These are phyloP conservation scores for Conticribra guillardii DNA, from an alignment of 108 stramenopile genomes.

Conservation along the genomic window DNA sequence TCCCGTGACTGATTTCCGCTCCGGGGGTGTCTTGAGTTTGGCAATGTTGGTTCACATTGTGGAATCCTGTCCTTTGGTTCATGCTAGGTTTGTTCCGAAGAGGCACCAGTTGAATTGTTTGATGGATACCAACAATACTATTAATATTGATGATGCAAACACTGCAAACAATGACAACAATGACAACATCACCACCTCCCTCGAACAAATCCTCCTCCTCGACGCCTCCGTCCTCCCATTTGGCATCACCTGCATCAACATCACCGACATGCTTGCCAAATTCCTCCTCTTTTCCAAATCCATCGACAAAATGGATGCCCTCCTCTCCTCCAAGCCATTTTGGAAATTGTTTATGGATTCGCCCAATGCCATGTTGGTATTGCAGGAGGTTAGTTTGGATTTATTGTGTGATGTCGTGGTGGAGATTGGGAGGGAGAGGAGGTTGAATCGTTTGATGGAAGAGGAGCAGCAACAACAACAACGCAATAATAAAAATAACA, in stretches of 20 bases:
- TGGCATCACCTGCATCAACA: conserved; percentile 88
- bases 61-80: conserved; percentile 54
- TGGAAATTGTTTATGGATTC: conserved; percentile 89
- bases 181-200: conserved; percentile 5
- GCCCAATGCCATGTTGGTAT: conserved; percentile 78
- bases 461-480: background rate
- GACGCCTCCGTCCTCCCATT: conserved; percentile 83
- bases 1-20: conserved; percentile 90
- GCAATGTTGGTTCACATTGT: conserved; percentile 87
- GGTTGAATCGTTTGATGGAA: conserved; percentile 14
- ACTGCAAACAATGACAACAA: background rate
- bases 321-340: conserved; percentile 84
- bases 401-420: conserved; percentile 83
- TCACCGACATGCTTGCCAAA: conserved; percentile 90
- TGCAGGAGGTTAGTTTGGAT: conserved; percentile 79
- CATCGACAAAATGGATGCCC: conserved; percentile 88
- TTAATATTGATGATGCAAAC: background rate
- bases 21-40: conserved; percentile 80
- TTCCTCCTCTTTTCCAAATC: conserved; percentile 79
- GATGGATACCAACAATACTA: background rate
- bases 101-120: background rate
- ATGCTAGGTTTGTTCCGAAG: conserved; percentile 50
- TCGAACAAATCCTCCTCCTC: conserved; percentile 50
- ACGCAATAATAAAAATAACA: background rate
- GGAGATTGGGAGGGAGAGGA: conserved; percentile 47